phyloP scores from a whole-genome alignment of 2,329 filamentous ascomycete species.

The Sporothrix dimorphospora region DNA sequence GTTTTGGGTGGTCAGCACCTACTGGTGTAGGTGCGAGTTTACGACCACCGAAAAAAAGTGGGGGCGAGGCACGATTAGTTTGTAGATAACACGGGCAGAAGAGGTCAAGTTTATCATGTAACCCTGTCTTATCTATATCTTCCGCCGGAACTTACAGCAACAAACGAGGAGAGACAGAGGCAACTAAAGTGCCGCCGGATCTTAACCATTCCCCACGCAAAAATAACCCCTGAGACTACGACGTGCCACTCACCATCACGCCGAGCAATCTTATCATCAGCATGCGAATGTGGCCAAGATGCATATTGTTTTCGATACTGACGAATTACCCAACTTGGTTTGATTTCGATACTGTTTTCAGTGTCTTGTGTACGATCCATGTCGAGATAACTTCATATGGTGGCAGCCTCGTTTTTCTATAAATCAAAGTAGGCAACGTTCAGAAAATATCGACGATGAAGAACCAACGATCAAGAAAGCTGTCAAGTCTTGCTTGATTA shows the following conservation, averaged over 20 bases:
- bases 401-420: not conserved
- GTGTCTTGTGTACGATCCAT: not conserved
- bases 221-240: not conserved
- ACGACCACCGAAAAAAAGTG: too few relatives aligned
- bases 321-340: not conserved
- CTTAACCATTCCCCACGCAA: not conserved
- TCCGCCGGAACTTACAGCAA: conserved; percentile 2
- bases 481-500: not conserved
- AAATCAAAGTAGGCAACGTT: not conserved
- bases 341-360: not conserved
- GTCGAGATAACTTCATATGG: not conserved
- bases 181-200: not conserved
- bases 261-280: not conserved
- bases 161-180: not conserved
- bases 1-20: too few relatives aligned
- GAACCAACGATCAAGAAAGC: not conserved
- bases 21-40: too few relatives aligned
- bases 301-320: not conserved
- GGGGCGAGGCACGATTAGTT: too few relatives aligned
- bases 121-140: not conserved
- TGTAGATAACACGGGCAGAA: not conserved
- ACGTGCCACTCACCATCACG: too few relatives aligned
- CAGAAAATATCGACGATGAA: not conserved
- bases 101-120: not conserved
- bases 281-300: not conserved